Base-by-base conservation (phyloP, 192 early-diverging fungal species). In the Tieghemiomyces parasiticus region DNA sequence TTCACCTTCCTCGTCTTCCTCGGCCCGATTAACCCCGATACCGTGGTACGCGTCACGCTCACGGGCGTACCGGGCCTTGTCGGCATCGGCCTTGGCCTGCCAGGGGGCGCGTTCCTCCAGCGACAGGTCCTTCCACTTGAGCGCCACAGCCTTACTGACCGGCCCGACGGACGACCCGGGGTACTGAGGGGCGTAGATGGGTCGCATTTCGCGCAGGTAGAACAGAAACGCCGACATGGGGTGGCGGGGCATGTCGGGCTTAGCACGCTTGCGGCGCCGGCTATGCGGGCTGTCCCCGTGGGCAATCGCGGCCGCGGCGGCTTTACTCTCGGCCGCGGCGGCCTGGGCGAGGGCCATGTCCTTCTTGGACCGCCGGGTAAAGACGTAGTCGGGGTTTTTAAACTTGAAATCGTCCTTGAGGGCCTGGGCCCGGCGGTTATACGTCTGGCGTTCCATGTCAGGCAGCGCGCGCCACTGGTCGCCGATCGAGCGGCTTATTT, bases 151-250 rank as follows among this genome's bases (percentile, higher is more conserved):
- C 61, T 88, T 81, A 38, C 81, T 84, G 47, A 90, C 85, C 13
- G 81, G 79, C 16, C 87, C 87, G 59, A 87, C 78, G 29, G 79
- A 80, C 54, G 72, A 78, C 26, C 82, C 81, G 22, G 87, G 80
- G 58, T 85, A 71, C 58, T 82, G 71, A 45, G 72, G 68, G 13
- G 83, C 74, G 44, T 85, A 77, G 6, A 78, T 53, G 10, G 82
- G 81, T 28, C 88, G 73, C 55, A 84, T 82, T 0, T 80, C 74
- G 4, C 76, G 78, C 49, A 86, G 66, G 61, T 83, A 92, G 63
- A 81, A 90, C 44, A 92, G 66, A 67, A 89, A 92, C 16, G 84
- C 87, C 2, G 88, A 88, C 77, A 89, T 89, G 45, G 89, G 88
- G 63, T 92, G 89, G 60, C 88, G 88, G 47, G 89, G 89, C 65